phyloP scores from a whole-genome alignment of 2,329 filamentous ascomycete species.

The Phaeosphaeria sp. region DNA sequence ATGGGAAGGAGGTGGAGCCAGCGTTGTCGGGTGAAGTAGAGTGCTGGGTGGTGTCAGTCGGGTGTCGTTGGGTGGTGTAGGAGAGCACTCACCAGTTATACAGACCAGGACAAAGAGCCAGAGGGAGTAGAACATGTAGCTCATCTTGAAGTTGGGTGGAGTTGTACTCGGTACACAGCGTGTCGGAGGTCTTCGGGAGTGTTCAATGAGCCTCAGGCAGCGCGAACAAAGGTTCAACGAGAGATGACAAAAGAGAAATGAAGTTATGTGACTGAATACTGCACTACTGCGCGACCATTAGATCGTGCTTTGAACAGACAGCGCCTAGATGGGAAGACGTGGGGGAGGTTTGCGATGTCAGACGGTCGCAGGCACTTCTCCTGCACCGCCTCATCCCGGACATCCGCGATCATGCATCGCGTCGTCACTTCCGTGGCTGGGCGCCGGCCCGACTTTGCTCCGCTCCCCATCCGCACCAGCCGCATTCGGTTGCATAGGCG shows the following conservation, averaged over 20 bases:
- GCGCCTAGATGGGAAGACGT: neutral
- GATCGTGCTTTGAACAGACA: neutral
- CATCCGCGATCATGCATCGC: neutral
- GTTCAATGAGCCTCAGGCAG: conserved; percentile 9
- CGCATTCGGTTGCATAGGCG: conserved; percentile 33
- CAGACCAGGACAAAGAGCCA: conserved; percentile 73
- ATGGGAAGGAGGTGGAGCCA: conserved; percentile 76
- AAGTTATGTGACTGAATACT: conserved; percentile 7
- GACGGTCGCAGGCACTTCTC: neutral
- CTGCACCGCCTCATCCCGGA: conserved; percentile 4
- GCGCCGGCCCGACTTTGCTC: conserved; percentile 26
- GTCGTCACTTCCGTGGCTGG: conserved; percentile 8
- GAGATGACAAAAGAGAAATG: conserved; percentile 17
- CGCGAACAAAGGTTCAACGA: conserved; percentile 9
- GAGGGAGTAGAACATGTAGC: conserved; percentile 79
- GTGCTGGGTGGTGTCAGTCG: conserved; percentile 54
- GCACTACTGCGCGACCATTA: conserved; percentile 9
- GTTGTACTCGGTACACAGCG: conserved; percentile 9
- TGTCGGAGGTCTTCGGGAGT: conserved; percentile 26
- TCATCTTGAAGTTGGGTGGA: conserved; percentile 62
- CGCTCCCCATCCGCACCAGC: conserved; percentile 30
- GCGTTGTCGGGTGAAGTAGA: conserved; percentile 79
- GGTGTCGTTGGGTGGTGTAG: conserved; percentile 6
- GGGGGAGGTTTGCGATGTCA: conserved; percentile 1
- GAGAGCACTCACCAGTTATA: conserved; percentile 66